phyloP scores from a whole-genome alignment of 495 filamentous ascomycete genomes.

The Neurospora sp. region DNA sequence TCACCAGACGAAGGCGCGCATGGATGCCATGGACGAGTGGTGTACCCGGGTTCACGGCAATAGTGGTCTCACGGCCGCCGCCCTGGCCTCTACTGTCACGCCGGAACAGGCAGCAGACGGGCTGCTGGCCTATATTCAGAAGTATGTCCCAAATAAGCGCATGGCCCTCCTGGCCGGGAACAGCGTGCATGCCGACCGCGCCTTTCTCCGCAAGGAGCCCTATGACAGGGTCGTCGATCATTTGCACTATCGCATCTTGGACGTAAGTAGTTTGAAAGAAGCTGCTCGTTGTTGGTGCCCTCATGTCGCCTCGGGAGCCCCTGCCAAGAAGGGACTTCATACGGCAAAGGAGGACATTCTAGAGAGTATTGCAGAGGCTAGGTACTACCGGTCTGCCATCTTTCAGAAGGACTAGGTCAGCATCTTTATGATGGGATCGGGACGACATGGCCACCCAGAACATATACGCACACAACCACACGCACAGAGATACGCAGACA shows the following conservation, averaged over 20 bases:
- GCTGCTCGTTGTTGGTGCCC: conserved; percentile 71
- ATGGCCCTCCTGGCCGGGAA: conserved; percentile 78
- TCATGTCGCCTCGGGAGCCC: conserved; percentile 30
- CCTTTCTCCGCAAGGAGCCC: conserved; percentile 65
- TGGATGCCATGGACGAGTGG: conserved; percentile 68
- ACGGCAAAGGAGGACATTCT: conserved; percentile 82
- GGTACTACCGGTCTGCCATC: conserved; percentile 60
- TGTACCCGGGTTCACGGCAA: conserved; percentile 48
- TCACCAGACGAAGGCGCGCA: conserved; percentile 57
- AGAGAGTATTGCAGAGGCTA: conserved; percentile 88
- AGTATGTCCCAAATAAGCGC: conserved; percentile 51
- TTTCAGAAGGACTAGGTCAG: conserved; percentile 32
- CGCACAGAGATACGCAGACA: not conserved
- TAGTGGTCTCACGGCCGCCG: conserved; percentile 71
- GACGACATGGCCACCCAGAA: not conserved
- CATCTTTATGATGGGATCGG: not conserved
- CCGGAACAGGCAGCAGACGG: conserved; percentile 59
- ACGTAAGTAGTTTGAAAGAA: conserved; percentile 88
- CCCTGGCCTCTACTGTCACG: conserved; percentile 62
- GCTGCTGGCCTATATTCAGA: conserved; percentile 69
- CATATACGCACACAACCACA: not conserved
- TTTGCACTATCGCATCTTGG: conserved; percentile 81
- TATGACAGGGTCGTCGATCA: conserved; percentile 63
- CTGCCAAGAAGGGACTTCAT: conserved; percentile 67
- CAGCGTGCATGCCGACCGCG: conserved; percentile 80